Percentiles rank a stretch among this genome's conserved stretches.
phyloP scores from a whole-genome alignment of 164 flowering plant genomes.

The Umbellularia californica region DNA sequence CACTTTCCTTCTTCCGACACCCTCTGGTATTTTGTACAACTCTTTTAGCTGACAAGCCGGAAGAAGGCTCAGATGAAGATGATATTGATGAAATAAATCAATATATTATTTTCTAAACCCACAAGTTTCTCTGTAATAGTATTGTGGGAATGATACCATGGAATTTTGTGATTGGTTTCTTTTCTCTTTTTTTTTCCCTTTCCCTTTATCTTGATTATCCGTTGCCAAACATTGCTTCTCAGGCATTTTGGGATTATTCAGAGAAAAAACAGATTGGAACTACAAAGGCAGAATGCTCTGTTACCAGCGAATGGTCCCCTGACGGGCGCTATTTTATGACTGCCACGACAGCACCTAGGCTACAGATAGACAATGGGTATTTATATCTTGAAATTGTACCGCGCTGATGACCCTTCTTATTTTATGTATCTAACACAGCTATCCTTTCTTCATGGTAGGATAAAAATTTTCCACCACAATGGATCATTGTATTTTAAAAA shows the following conservation, averaged over 20 bases:
- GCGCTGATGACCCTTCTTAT: neutral
- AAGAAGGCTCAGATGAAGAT: neutral
- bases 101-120: neutral
- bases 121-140: neutral
- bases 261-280: constrained; percentile 74
- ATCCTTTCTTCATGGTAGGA: constrained; percentile 40
- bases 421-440: neutral
- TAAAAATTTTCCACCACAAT: constrained; percentile 79
- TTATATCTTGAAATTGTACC: neutral
- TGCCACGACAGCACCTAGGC: constrained; percentile 97
- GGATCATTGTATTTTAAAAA: constrained; percentile 75
- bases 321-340: constrained; percentile 94
- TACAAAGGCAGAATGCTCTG: constrained; percentile 89
- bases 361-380: constrained; percentile 97
- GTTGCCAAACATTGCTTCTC: neutral
- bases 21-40: too few species aligned
- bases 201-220: neutral
- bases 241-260: constrained; percentile 92
- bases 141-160: neutral
- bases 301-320: constrained; percentile 97
- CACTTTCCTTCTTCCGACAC: too few species aligned
- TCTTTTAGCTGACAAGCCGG: neutral
- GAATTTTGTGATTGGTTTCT: neutral
- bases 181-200: too few species aligned
- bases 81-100: neutral